Base-by-base conservation (phyloP, 2,329 filamentous ascomycete genomes). In the Colletotrichum shisoi region DNA sequence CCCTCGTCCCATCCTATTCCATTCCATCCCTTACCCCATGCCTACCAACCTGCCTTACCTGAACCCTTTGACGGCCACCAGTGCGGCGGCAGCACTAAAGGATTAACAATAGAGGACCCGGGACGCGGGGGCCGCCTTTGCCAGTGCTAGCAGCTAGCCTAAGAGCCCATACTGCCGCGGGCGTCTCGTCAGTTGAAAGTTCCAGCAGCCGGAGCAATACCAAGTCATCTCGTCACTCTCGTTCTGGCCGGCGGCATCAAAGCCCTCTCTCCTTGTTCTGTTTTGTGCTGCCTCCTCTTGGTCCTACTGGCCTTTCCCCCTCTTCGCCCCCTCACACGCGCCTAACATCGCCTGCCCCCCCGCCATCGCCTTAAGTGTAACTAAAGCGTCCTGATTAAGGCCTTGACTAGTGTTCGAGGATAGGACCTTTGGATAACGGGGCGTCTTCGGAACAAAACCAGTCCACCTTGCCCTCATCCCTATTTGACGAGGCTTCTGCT, bases 391-490 rank as follows among this genome's bases (percentile, higher is more conserved):
- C 53, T 54, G 62, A 53, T n/a, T 31, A 49, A 68, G 58, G 42
- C 42, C 49, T 62, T 62, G 57, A 67, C 63, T 62, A 69, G 66
- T 57, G 48, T 11, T 62, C 49, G 39, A 63, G 45, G 53, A 45
- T 19, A 34, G 48, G 27, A 31, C 44, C 39, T 57, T 13, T 66
- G 52, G 51, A 61, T 39, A 46, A 39, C 31, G 48, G 68, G 57
- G 68, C 63, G 67, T 52, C 46, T 44, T 69, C 66, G 67, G 69
- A 62, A 52, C 54, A 52, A 64, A 67, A 67, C 57, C 27, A 69
- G 45, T 19, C 63, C 66, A 68, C 60, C 61, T 51, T 24, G 34
- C 45, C 21, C 24, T 51, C 48, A 46, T 58, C 46, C 59, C 57
- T 57, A 57, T 53, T 68, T 63, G 66, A 59, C 49, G 27, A 52